Conservation (phyloP, 2,329 filamentous ascomycete species). For the Cordyceps tenuipes region DNA sequence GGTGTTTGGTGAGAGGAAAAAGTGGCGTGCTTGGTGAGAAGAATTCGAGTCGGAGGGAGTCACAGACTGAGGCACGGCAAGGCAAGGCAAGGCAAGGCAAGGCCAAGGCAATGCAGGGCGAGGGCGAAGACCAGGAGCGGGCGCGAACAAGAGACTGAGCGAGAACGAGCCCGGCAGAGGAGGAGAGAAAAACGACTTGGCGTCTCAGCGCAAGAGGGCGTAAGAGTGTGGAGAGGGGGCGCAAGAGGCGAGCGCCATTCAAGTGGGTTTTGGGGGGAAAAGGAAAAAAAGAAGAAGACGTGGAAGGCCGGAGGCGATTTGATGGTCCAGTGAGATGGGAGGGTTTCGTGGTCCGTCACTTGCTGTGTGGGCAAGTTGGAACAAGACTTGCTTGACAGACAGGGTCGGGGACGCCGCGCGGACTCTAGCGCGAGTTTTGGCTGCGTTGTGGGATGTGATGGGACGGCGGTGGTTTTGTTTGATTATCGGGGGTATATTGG, state of each 20-base stretch:
- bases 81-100: too few species aligned
- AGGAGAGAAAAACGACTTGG: background rate
- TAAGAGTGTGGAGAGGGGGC: slow-evolving; percentile 1
- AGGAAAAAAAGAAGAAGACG: background rate
- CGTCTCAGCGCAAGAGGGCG: slow-evolving; percentile 11
- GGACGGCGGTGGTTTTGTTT: background rate
- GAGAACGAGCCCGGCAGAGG: background rate
- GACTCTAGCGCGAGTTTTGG: background rate
- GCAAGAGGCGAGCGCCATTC: slow-evolving; percentile 1
- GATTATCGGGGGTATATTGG: background rate
- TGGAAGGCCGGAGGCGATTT: background rate
- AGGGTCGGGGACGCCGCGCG: slow-evolving; percentile 5
- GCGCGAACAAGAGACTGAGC: background rate
- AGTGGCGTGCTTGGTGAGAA: background rate
- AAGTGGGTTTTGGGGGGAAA: background rate
- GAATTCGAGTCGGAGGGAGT: too few species aligned
- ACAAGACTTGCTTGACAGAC: background rate
- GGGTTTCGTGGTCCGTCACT: background rate
- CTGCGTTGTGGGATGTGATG: background rate
- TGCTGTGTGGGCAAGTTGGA: background rate
- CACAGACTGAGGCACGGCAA: too few species aligned
- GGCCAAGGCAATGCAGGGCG: too few species aligned
- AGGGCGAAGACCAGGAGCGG: background rate
- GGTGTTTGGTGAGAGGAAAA: background rate
- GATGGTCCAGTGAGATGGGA: background rate